Evolutionary conservation across 2,329 filamentous ascomycete species (phyloP).

Genomic region (Fusarium dlaminii): DNA sequence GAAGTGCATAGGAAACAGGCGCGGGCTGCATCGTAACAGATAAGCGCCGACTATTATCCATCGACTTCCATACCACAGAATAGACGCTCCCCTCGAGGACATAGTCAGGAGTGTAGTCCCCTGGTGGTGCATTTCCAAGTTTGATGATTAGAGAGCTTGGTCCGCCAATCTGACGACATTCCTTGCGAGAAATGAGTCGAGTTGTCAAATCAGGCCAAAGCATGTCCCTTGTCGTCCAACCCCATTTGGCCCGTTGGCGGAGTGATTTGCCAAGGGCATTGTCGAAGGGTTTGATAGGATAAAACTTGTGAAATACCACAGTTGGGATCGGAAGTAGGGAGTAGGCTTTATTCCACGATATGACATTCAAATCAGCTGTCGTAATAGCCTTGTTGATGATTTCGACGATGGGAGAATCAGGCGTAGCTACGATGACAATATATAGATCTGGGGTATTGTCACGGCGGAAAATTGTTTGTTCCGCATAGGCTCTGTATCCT

Average conservation of each 20-base stretch:
- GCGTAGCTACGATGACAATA: not conserved
- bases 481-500: not conserved
- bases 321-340: not conserved
- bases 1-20: not conserved
- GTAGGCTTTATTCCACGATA: conserved; percentile 6
- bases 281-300: not conserved
- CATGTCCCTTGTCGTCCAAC: not conserved
- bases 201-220: not conserved
- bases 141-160: not conserved
- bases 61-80: not conserved
- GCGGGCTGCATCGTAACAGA: not conserved
- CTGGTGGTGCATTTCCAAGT: not conserved
- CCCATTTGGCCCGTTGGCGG: not conserved
- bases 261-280: not conserved
- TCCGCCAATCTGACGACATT: not conserved
- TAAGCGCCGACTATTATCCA: not conserved
- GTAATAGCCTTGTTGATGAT: not conserved
- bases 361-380: not conserved
- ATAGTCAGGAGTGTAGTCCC: not conserved
- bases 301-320: not conserved
- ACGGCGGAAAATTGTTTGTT: not conserved
- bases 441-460: not conserved
- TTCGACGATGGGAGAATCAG: not conserved
- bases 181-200: not conserved
- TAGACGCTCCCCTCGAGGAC: not conserved